These are phyloP conservation scores for Laburnicola sp. DNA, from an alignment of 2,329 filamentous ascomycete species.

Conservation along the genomic window DNA sequence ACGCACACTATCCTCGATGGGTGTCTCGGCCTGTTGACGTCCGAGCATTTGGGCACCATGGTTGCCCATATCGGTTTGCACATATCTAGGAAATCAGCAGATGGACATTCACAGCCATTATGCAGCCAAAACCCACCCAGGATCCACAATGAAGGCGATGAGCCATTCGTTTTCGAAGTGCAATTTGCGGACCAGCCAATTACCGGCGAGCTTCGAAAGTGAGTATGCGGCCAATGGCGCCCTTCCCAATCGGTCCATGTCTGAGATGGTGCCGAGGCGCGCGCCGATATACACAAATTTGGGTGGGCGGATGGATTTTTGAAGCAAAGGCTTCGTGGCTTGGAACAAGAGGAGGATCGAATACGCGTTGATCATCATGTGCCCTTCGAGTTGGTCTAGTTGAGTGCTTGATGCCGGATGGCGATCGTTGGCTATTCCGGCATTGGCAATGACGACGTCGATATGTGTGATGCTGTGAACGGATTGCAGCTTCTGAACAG, in stretches of 20 bases:
- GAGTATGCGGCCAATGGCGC: slow-evolving; percentile 7
- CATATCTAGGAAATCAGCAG: slow-evolving; percentile 7
- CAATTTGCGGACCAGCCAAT: slow-evolving; percentile 6
- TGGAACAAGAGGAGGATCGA: slow-evolving; percentile 5
- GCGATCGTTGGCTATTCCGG: slow-evolving; percentile 7
- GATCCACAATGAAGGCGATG: slow-evolving; percentile 7
- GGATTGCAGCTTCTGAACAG: slow-evolving; percentile 8
- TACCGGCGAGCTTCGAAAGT: slow-evolving; percentile 7
- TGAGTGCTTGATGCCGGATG: slow-evolving; percentile 3
- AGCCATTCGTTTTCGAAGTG: slow-evolving; percentile 7
- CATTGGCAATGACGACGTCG: slow-evolving; percentile 12
- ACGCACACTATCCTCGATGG: slow-evolving; percentile 7
- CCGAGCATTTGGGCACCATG: slow-evolving; percentile 7
- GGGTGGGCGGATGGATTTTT: slow-evolving; percentile 3
- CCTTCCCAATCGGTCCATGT: too few species aligned
- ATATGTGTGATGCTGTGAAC: slow-evolving; percentile 9
- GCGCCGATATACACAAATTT: slow-evolving; percentile 10
- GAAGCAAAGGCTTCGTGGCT: slow-evolving; percentile 6
- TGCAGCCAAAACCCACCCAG: slow-evolving; percentile 5
- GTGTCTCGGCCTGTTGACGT: slow-evolving; percentile 8
- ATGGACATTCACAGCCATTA: too few species aligned
- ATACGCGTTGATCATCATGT: slow-evolving; percentile 10
- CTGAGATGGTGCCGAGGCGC: slow-evolving; percentile 6
- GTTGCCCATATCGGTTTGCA: slow-evolving; percentile 10
- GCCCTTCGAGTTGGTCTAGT: slow-evolving; percentile 7